Evolutionary conservation across 805 yeast genomes (phyloP), one percentile per base, ranked within the genome.

Genomic region (Saccharomyces mikatae): DNA sequence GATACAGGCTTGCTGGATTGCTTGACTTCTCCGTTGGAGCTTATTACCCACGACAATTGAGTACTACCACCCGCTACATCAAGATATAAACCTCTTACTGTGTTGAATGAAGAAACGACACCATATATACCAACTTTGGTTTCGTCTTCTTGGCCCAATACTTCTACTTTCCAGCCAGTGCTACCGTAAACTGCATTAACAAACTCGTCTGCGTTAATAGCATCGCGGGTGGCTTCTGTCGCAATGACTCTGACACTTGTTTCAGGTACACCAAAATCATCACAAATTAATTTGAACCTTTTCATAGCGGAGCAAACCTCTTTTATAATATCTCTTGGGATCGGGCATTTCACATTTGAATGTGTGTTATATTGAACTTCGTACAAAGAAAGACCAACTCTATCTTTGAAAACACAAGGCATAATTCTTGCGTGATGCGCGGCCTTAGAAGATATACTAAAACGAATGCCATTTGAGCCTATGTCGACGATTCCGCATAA

Each of bases 351-450:
- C 13, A 68, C 71, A 5, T 62, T 55, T 47, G 75, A 60, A 56
- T 74, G 59, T 5, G 77, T 54, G 56, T 74, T 63, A 65, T 73
- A 74, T 61, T 83, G 86, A 0, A 80, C 82, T 56, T 84, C 89
- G 63, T 81, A 84, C 21, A 86, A 68, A 0, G 90, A 82, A 11
- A 86, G 81, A 2, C 87, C 87, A 2, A 86, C 76, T 49, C 90
- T 71, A 60, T 86, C 92, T 58, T 86, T 87, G 70, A 82, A 86
- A 10, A 86, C 82, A 64, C 89, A 83, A 0, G 94, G 92, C 80
- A 87, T 80, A 4, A 84, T 82, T 57, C 94, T 75, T 1, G 89
- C 88, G 66, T 84, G 87, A 57, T 80, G 83, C 0, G 85, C 74
- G 2, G 86, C 84, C 50, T 80, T 76, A 2, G 89, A 84, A 17